Evolutionary conservation across 331 rosid species (phyloP).

Genomic region (Quercus lobata): DNA sequence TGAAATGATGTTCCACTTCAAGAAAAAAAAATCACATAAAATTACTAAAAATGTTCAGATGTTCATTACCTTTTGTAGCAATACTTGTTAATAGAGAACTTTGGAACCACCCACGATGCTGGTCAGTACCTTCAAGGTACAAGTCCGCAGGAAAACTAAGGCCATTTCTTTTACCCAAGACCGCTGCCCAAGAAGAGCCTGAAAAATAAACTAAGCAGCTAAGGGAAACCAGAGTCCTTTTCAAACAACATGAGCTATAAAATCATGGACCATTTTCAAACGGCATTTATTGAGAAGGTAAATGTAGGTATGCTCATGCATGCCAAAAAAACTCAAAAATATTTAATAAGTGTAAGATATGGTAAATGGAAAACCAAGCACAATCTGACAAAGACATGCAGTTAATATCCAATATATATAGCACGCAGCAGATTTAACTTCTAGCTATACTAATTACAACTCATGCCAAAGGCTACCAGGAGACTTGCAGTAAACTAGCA

Average conservation of each 20-base stretch:
- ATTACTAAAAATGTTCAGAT: background rate
- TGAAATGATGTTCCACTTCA: background rate
- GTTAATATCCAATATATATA: background rate
- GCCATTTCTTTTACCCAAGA: constrained; percentile 61
- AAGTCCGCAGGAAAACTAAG: constrained; percentile 85
- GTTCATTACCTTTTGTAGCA: constrained; percentile 72
- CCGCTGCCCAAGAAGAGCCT: constrained; percentile 99
- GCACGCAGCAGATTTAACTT: background rate
- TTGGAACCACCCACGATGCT: constrained; percentile 99
- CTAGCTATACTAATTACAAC: background rate
- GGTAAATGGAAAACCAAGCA: no score
- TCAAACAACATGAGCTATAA: constrained; percentile 11
- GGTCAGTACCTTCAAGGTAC: constrained; percentile 99
- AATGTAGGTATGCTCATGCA: constrained; percentile 10
- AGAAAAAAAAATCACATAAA: background rate
- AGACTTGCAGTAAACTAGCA: background rate
- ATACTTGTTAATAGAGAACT: constrained; percentile 91
- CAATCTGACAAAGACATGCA: background rate
- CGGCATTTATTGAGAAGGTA: constrained; percentile 3
- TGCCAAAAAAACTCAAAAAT: background rate
- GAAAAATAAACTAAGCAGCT: constrained; percentile 33
- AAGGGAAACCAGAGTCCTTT: constrained; percentile 11
- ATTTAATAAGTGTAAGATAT: background rate
- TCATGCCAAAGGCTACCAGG: background rate
- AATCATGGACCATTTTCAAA: constrained; percentile 5